Evolutionary conservation across 345 rosid genomes (phyloP), one percentile per base, ranked within the genome.

Genomic region (Melaleuca quinquenervia): DNA sequence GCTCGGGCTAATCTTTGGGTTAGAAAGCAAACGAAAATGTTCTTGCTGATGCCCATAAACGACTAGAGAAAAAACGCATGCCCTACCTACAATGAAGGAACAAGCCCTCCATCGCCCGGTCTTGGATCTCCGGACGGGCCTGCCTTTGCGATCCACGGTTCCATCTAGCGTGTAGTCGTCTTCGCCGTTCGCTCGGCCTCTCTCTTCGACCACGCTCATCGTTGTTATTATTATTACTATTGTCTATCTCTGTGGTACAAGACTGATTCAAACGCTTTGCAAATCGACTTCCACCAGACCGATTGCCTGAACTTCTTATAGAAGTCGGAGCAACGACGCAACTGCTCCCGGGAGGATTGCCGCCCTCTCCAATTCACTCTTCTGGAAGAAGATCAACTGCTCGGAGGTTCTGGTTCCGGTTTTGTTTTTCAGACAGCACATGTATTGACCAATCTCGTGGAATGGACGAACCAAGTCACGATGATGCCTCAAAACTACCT

Each of bases 101-200:
- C 91, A 92, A 80, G 91, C 94, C 89, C 24, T 91, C 95, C 96
- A 94, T 70, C 90, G 85, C 3, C 95, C 94, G 9, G 94, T 91
- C 11, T 85, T 88, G 53, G 92, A 92, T 86, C 96, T 90, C 45
- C 87, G 78, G 45, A 89, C 85, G 15, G 94, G 93, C 44, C 86
- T 84, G 26, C 94, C 94, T 84, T 89, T 91, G 84, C 91, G 91
- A 86, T 93, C 94, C 56, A 94, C 92, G 41, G 89, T 92, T 16
- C 95, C 95, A 89, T 94, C 96, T 86, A 91, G 88, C 29, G 95
- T 91, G 50, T 82, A 87, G 60, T 91, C 92, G 2, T 90, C 80
- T 60, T 84, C 85, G 4, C 87, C 90, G 45, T 86, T 70, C 52
- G 32, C 55, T 15, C 62, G 84, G 22, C 91, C 89, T 26, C 85